phyloP scores from a whole-genome alignment of 2,329 filamentous ascomycete species.

The Monosporascus sp. region DNA sequence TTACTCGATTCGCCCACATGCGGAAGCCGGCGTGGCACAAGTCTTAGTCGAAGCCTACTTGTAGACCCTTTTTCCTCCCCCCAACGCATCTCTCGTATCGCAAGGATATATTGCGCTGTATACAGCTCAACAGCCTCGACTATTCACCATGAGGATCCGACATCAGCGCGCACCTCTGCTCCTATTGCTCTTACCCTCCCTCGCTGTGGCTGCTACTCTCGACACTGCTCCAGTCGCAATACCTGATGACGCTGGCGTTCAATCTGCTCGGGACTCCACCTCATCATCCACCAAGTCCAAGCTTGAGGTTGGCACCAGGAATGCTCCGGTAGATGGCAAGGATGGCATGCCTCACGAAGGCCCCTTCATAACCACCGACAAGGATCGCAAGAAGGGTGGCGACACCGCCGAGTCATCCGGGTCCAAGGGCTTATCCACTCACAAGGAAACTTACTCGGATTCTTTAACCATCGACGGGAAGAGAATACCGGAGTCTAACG shows the following conservation, averaged over 20 bases:
- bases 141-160: constrained; percentile 23
- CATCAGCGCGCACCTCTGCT: constrained; percentile 21
- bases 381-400: constrained; percentile 30
- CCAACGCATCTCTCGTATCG: no score
- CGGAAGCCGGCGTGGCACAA: no score
- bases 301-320: constrained; percentile 51
- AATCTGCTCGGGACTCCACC: constrained; percentile 18
- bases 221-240: constrained; percentile 9
- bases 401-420: constrained; percentile 27
- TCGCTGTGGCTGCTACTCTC: constrained; percentile 17
- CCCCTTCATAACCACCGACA: constrained; percentile 63
- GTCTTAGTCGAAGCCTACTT: no score
- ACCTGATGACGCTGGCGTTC: constrained; percentile 11
- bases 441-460: constrained; percentile 47
- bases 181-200: constrained; percentile 22
- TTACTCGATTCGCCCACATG: no score
- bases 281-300: constrained; percentile 32
- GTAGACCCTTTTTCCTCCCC: no score
- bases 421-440: constrained; percentile 34
- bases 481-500: constrained; percentile 58
- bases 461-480: constrained; percentile 52
- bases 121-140: not conserved
- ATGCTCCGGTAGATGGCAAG: constrained; percentile 85
- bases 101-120: no score
- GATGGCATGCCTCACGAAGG: constrained; percentile 92